Evolutionary conservation across 352 stramenopile species (phyloP).

Genomic region (Globisporangium irregulare): DNA sequence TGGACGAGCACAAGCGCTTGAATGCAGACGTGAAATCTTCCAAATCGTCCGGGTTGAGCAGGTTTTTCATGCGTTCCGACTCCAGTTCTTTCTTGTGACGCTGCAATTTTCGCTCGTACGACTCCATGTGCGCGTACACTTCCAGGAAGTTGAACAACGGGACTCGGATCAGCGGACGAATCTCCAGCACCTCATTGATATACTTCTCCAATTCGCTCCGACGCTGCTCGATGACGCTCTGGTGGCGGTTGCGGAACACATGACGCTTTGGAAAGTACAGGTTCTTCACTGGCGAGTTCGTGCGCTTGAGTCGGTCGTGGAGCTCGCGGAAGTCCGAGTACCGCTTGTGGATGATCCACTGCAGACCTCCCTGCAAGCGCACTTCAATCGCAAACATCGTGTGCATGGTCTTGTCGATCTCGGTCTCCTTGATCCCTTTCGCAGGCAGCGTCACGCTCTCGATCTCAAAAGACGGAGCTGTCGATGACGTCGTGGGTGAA

Average conservation of each 20-base stretch:
- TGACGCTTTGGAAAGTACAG: constrained; percentile 86
- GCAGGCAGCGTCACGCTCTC: constrained; percentile 72
- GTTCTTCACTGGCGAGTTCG: constrained; percentile 72
- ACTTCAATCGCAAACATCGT: constrained; percentile 83
- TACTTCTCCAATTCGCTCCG: constrained; percentile 86
- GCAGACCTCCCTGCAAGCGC: constrained; percentile 68
- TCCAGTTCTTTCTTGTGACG: constrained; percentile 87
- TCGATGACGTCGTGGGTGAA: constrained; percentile 29
- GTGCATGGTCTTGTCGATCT: constrained; percentile 82
- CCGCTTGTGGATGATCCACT: constrained; percentile 88
- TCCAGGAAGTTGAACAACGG: constrained; percentile 89
- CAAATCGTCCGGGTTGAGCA: constrained; percentile 56
- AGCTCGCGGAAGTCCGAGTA: constrained; percentile 89
- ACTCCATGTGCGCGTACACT: constrained; percentile 86
- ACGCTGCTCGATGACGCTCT: constrained; percentile 84
- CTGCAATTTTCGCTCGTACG: constrained; percentile 80
- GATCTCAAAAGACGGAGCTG: constrained; percentile 75
- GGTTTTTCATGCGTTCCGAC: constrained; percentile 85
- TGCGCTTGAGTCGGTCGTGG: constrained; percentile 79
- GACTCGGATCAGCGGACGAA: constrained; percentile 74
- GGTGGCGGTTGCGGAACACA: constrained; percentile 80
- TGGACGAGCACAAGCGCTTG: constrained; percentile 78
- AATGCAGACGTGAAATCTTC: constrained; percentile 77
- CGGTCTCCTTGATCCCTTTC: constrained; percentile 65
- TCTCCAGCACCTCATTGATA: constrained; percentile 84